Conservation (phyloP, 1,284 basidiomycete species). For the Mycena sp. region DNA sequence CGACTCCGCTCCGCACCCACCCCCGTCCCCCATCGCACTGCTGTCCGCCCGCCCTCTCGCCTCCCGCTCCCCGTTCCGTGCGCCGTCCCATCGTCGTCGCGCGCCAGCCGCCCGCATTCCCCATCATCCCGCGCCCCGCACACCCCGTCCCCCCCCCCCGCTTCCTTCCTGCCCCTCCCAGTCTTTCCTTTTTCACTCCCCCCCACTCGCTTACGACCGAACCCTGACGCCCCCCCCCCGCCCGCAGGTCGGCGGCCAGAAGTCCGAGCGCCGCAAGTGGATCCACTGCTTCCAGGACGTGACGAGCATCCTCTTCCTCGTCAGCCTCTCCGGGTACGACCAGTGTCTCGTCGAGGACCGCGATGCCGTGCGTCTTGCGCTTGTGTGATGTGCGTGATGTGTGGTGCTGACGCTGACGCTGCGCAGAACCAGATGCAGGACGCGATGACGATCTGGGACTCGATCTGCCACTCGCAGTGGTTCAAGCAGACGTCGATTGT, state of each 20-base stretch:
- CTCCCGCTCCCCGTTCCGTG: too few relatives aligned
- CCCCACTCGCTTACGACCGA: neutral
- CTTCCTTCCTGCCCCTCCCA: too few relatives aligned
- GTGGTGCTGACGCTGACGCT: neutral
- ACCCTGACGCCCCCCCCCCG: too few relatives aligned
- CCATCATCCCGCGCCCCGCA: too few relatives aligned
- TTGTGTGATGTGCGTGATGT: neutral
- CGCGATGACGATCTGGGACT: conserved; percentile 95
- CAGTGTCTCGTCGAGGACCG: conserved; percentile 94
- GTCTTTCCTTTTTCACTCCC: neutral
- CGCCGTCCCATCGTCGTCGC: too few relatives aligned
- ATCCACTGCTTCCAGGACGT: conserved; percentile 89
- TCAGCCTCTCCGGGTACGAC: conserved; percentile 90
- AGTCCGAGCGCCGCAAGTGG: conserved; percentile 91
- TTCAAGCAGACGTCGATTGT: conserved; percentile 93
- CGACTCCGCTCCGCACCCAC: too few relatives aligned
- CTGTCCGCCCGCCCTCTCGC: too few relatives aligned
- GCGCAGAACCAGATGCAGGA: conserved; percentile 94
- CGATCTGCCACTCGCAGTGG: conserved; percentile 93
- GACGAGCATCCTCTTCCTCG: conserved; percentile 88
- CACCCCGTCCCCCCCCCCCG: too few relatives aligned
- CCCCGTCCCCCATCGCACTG: too few relatives aligned
- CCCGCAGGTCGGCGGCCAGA: conserved; percentile 77
- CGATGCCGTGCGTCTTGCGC: conserved; percentile 69
- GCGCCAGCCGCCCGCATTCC: too few relatives aligned